Percentiles rank a stretch among this genome's conserved stretches.
These are phyloP conservation scores for Stenogyne calaminthoides DNA, from an alignment of 305 asterid species.

Conservation along the genomic window DNA sequence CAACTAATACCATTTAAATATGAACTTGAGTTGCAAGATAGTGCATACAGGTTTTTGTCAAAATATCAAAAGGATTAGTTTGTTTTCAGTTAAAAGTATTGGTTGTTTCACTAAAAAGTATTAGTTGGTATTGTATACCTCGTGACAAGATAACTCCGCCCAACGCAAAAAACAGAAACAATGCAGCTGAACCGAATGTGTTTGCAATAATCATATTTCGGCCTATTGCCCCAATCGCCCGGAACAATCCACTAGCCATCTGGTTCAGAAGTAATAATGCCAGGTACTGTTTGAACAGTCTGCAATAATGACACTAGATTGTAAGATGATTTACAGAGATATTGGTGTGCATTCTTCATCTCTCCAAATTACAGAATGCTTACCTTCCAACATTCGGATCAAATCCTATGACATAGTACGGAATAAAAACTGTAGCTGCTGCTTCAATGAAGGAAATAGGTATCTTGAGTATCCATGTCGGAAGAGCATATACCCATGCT, in stretches of 20 bases:
- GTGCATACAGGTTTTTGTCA: background rate
- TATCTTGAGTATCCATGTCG: constrained; percentile 40
- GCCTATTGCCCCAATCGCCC: constrained; percentile 34
- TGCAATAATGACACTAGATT: constrained; percentile 4
- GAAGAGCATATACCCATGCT: constrained; percentile 42
- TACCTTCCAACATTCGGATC: constrained; percentile 47
- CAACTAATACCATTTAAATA: no score
- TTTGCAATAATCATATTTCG: constrained; percentile 42
- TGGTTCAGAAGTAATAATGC: constrained; percentile 35
- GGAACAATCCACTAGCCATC: constrained; percentile 42
- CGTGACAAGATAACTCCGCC: constrained; percentile 48
- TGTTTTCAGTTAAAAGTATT: background rate
- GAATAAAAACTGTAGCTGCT: constrained; percentile 31
- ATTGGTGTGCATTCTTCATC: no score
- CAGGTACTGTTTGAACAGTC: constrained; percentile 44
- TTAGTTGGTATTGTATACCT: constrained; percentile 42
- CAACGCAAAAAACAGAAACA: constrained; percentile 37
- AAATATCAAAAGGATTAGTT: background rate
- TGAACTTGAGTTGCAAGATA: background rate
- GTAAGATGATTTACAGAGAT: background rate
- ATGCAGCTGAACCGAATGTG: constrained; percentile 39
- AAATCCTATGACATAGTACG: constrained; percentile 44
- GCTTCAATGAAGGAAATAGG: constrained; percentile 39
- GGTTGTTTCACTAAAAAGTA: no score
- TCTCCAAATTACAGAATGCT: background rate